These are phyloP conservation scores for Kuraishia molischiana DNA, from an alignment of 805 yeast genomes.

Conservation along the genomic window DNA sequence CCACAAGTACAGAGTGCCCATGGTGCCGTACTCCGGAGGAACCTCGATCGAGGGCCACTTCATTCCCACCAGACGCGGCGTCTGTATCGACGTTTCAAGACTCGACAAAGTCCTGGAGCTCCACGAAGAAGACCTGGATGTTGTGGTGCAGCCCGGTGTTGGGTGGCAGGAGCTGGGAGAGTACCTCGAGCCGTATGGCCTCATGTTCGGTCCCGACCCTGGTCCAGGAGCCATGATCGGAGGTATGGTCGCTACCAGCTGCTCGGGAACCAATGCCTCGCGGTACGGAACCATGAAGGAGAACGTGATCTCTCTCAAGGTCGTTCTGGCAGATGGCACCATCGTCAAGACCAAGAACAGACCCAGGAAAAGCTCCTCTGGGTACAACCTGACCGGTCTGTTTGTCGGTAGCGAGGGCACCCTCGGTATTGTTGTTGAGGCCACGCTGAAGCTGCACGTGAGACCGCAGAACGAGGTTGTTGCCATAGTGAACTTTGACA, in stretches of 20 bases:
- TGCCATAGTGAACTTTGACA: slow-evolving; percentile 58
- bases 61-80: slow-evolving; percentile 57
- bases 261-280: slow-evolving; percentile 75
- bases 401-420: slow-evolving; percentile 78
- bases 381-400: slow-evolving; percentile 68
- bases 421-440: slow-evolving; percentile 69
- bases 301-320: slow-evolving; percentile 56
- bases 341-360: slow-evolving; percentile 63
- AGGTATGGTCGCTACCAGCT: slow-evolving; percentile 70
- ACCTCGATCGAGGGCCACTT: slow-evolving; percentile 80
- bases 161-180: slow-evolving; percentile 69
- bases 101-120: slow-evolving; percentile 50
- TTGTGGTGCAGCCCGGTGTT: slow-evolving; percentile 68
- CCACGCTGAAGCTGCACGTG: slow-evolving; percentile 60
- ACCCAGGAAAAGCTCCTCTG: slow-evolving; percentile 73
- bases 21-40: slow-evolving; percentile 73
- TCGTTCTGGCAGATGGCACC: slow-evolving; percentile 76
- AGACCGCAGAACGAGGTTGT: slow-evolving; percentile 59
- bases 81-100: slow-evolving; percentile 47
- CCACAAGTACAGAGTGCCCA: slow-evolving; percentile 52
- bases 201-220: slow-evolving; percentile 67
- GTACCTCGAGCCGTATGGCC: slow-evolving; percentile 32
- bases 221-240: slow-evolving; percentile 79
- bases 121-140: slow-evolving; percentile 58
- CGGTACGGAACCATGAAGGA: slow-evolving; percentile 77